phyloP scores from a whole-genome alignment of 805 yeast genomes.

The Monosporozyma servazzii region DNA sequence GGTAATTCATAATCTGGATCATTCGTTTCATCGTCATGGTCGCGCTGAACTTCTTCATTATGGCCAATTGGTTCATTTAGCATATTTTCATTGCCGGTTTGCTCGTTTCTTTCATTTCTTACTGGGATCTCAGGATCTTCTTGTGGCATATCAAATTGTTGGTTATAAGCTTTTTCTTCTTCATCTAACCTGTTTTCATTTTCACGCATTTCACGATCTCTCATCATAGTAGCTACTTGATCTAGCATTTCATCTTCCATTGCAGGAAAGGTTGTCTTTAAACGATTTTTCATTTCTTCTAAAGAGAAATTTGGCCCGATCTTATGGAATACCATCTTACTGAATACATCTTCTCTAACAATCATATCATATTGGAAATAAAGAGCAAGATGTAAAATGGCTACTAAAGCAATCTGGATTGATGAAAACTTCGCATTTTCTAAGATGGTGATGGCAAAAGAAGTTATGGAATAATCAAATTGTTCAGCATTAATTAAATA shows the following conservation, averaged over 20 bases:
- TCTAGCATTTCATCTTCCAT: slow-evolving; percentile 28
- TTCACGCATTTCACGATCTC: slow-evolving; percentile 20
- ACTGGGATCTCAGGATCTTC: neutral
- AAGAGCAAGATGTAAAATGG: slow-evolving; percentile 37
- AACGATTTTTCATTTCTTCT: slow-evolving; percentile 23
- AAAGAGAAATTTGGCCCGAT: slow-evolving; percentile 41
- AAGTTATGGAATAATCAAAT: neutral
- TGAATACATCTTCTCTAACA: slow-evolving; percentile 58
- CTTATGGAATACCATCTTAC: slow-evolving; percentile 44
- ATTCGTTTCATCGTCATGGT: slow-evolving; percentile 22
- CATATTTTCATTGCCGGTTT: slow-evolving; percentile 1
- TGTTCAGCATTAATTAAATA: neutral
- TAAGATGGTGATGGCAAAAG: slow-evolving; percentile 4
- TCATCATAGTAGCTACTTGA: slow-evolving; percentile 22
- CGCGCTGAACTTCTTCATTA: slow-evolving; percentile 11
- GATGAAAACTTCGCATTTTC: slow-evolving; percentile 22
- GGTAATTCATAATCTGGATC: slow-evolving; percentile 22
- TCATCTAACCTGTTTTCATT: slow-evolving; percentile 5
- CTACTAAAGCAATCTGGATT: slow-evolving; percentile 32
- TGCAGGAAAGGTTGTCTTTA: slow-evolving; percentile 26
- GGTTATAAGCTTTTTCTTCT: slow-evolving; percentile 9
- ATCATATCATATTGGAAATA: slow-evolving; percentile 64
- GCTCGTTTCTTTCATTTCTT: slow-evolving; percentile 1
- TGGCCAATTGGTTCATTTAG: slow-evolving; percentile 5
- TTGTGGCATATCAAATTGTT: slow-evolving; percentile 1